A percentile compares a stretch with the other conserved stretches of the same genome.
These are phyloP conservation scores for Phytopythium kandeliae DNA, from an alignment of 352 stramenopile species.

Conservation along the genomic window DNA sequence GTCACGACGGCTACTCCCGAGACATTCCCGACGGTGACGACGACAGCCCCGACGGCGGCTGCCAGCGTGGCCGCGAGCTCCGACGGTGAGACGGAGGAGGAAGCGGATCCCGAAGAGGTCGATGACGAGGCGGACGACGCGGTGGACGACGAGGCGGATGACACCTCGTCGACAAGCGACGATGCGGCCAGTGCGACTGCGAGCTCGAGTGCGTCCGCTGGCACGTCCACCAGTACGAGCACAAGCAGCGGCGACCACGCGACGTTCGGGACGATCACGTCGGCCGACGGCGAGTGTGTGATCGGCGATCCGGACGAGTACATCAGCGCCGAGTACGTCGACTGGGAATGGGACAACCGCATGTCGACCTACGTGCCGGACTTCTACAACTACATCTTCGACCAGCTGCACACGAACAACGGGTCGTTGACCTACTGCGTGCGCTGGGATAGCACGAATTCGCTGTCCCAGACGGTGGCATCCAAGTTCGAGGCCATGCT, in stretches of 20 bases:
- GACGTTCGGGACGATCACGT: constrained; percentile 21
- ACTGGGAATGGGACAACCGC: constrained; percentile 15
- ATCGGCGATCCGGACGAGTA: constrained; percentile 17
- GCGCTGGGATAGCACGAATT: constrained; percentile 41
- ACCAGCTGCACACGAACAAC: constrained; percentile 31
- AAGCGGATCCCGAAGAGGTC: constrained; percentile 2
- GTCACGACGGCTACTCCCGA: constrained; percentile 1
- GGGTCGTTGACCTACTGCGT: constrained; percentile 36
- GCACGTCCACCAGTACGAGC: neutral
- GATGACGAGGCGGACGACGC: neutral
- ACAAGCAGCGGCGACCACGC: constrained; percentile 13
- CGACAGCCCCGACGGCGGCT: neutral
- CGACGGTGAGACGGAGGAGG: neutral
- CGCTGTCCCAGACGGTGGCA: constrained; percentile 26
- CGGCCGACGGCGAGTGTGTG: constrained; percentile 15
- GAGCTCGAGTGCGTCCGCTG: neutral
- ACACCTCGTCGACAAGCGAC: neutral
- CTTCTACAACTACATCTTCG: constrained; percentile 37
- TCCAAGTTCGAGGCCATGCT: constrained; percentile 44
- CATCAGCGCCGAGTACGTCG: constrained; percentile 10
- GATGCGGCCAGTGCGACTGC: neutral
- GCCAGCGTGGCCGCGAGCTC: neutral
- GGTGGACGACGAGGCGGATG: neutral
- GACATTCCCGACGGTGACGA: neutral
- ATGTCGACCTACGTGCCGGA: constrained; percentile 17